Evolutionary conservation across 1,284 basidiomycete genomes (phyloP).

Genomic region (Rhodotorula sp.): DNA sequence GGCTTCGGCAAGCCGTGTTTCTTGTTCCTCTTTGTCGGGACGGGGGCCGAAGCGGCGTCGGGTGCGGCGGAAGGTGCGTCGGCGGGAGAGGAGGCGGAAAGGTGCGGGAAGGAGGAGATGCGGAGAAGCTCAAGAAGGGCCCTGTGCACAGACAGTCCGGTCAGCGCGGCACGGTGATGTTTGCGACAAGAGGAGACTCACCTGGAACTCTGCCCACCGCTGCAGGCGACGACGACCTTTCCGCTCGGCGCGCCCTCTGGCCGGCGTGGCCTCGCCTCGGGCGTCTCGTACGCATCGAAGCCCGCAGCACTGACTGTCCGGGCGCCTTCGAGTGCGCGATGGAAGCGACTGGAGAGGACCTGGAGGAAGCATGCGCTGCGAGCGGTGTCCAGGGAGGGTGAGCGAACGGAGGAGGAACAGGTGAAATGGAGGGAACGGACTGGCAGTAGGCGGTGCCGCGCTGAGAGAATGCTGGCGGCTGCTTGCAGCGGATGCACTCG

Average conservation of each 20-base stretch:
- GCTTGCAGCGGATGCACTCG: not conserved
- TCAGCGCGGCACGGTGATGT: not conserved
- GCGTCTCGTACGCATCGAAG: not conserved
- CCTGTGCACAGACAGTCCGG: not conserved
- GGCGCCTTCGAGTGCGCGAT: constrained; percentile 1
- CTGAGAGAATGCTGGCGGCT: not conserved
- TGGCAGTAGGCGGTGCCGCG: constrained; percentile 5
- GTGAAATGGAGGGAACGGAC: constrained; percentile 1
- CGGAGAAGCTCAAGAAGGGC: constrained; percentile 27
- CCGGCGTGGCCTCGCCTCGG: not conserved
- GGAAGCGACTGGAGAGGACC: constrained; percentile 12
- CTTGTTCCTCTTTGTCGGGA: not conserved
- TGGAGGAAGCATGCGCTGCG: constrained; percentile 21
- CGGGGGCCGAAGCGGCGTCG: not conserved
- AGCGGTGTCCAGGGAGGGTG: not conserved
- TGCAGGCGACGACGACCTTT: constrained; percentile 25
- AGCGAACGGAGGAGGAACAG: not conserved
- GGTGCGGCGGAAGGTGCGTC: too few relatives aligned
- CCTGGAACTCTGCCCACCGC: constrained; percentile 16
- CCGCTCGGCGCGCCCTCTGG: too few relatives aligned
- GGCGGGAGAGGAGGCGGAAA: not conserved
- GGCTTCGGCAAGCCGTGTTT: constrained; percentile 8
- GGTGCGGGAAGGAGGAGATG: constrained; percentile 9
- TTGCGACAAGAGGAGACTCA: not conserved
- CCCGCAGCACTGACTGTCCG: not conserved